Percentiles rank a stretch among this genome's conserved stretches.
phyloP scores from a whole-genome alignment of 768 basidiomycete species.

The Trametes cingulata region DNA sequence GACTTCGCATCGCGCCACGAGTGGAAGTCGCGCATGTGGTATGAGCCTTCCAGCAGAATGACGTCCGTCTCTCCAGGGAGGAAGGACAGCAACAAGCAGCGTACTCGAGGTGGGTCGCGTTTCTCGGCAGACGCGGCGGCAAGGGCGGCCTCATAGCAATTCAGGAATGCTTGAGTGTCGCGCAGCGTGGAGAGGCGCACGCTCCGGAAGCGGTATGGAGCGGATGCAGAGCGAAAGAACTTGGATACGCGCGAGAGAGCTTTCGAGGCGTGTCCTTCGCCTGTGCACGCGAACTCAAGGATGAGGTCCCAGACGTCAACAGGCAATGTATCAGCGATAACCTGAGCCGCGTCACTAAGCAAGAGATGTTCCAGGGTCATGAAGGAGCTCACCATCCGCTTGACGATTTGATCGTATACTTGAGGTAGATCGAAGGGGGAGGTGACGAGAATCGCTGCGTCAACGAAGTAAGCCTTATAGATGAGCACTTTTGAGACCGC shows the following conservation, averaged over 20 bases:
- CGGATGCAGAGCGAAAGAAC: not conserved
- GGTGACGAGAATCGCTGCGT: too few relatives aligned
- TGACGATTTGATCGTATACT: too few relatives aligned
- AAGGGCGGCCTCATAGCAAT: not conserved
- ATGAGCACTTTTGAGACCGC: not conserved
- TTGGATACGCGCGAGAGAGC: slow-evolving; percentile 3
- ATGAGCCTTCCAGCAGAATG: not conserved
- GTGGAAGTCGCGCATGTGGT: slow-evolving; percentile 1
- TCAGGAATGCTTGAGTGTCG: not conserved
- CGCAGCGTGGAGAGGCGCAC: not conserved
- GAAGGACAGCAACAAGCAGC: slow-evolving; percentile 10
- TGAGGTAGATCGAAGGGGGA: too few relatives aligned
- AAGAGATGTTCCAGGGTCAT: not conserved
- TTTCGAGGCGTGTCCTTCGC: not conserved
- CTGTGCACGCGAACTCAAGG: slow-evolving; percentile 3
- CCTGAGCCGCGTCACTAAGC: not conserved
- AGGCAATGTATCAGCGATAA: not conserved
- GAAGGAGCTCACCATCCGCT: not conserved
- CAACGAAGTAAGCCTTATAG: not conserved
- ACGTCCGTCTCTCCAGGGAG: slow-evolving; percentile 11
- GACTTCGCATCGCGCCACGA: slow-evolving; percentile 1
- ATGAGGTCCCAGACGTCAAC: slow-evolving; percentile 7
- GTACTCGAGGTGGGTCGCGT: slow-evolving; percentile 6
- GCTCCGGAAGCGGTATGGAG: slow-evolving; percentile 5
- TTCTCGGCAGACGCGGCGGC: not conserved